These are phyloP conservation scores for Hippophae tibetana DNA, from an alignment of 306 rosid species.

Conservation along the genomic window DNA sequence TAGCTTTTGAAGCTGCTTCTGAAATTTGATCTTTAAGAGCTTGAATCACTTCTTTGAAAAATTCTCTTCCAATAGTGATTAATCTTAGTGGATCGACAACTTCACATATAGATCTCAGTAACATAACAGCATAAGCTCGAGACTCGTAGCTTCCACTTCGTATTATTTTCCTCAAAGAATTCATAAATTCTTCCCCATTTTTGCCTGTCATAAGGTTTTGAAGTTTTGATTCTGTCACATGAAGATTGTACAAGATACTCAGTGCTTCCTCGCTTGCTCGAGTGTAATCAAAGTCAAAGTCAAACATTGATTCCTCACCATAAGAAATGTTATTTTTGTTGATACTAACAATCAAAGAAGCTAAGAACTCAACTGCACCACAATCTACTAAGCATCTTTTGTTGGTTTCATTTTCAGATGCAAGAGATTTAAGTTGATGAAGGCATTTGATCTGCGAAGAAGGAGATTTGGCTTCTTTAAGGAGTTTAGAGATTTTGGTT, in stretches of 20 bases:
- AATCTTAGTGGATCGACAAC: slow-evolving; percentile 26
- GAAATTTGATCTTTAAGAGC: slow-evolving; percentile 50
- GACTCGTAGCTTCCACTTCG: slow-evolving; percentile 54
- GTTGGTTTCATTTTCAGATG: slow-evolving; percentile 51
- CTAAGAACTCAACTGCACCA: slow-evolving; percentile 50
- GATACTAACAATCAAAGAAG: slow-evolving; percentile 24
- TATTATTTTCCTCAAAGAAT: slow-evolving; percentile 34
- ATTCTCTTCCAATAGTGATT: slow-evolving; percentile 16
- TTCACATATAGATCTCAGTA: slow-evolving; percentile 46
- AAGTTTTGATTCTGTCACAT: slow-evolving; percentile 32
- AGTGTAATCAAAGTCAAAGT: background rate
- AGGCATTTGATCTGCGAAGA: slow-evolving; percentile 29
- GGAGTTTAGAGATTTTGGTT: slow-evolving; percentile 32
- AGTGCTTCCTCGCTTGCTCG: slow-evolving; percentile 47
- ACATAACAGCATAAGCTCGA: slow-evolving; percentile 44
- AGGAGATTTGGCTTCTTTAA: slow-evolving; percentile 38
- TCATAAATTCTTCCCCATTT: slow-evolving; percentile 29
- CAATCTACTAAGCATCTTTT: slow-evolving; percentile 46
- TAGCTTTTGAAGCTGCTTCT: slow-evolving; percentile 39
- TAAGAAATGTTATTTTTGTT: background rate
- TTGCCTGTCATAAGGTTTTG: slow-evolving; percentile 15
- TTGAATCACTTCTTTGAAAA: slow-evolving; percentile 39
- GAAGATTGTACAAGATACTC: slow-evolving; percentile 35
- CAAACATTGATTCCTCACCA: background rate
- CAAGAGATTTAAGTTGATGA: slow-evolving; percentile 39